Conservation (phyloP, 345 rosid species). For the Corchorus capsularis region DNA sequence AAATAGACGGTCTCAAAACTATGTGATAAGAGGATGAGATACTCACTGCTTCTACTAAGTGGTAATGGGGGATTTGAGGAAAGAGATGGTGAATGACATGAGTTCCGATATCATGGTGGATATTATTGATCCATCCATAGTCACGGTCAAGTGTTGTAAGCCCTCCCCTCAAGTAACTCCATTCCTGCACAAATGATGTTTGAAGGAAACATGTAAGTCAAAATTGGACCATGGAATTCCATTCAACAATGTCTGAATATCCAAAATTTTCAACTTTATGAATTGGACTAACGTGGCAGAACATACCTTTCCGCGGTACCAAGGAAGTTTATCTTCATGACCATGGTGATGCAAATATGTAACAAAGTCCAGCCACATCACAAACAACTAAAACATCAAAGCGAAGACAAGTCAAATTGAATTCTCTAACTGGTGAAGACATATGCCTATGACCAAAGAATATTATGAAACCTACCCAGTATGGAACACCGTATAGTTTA, state of each 20-base stretch:
- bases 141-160: conserved; percentile 89
- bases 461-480: conserved; percentile 43
- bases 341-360: conserved; percentile 96
- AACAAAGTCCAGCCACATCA: conserved; percentile 80
- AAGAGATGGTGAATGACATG: conserved; percentile 92
- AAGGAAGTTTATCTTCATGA: conserved; percentile 77
- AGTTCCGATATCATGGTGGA: conserved; percentile 96
- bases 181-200: conserved; percentile 49
- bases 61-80: conserved; percentile 97
- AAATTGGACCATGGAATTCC: background rate
- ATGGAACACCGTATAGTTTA: conserved; percentile 73
- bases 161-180: conserved; percentile 96
- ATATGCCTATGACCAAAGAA: background rate
- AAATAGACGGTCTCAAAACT: conserved; percentile 20
- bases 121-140: conserved; percentile 81
- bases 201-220: background rate
- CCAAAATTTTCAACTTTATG: background rate
- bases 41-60: conserved; percentile 84
- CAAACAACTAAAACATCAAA: conserved; percentile 52
- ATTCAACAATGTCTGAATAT: background rate
- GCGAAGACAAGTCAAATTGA: conserved; percentile 1
- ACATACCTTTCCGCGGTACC: conserved; percentile 91
- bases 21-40: conserved; percentile 43
- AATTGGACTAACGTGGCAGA: background rate
- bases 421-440: background rate